These are phyloP conservation scores for Cordia subcordata DNA, from an alignment of 257 asterid species.

Conservation along the genomic window DNA sequence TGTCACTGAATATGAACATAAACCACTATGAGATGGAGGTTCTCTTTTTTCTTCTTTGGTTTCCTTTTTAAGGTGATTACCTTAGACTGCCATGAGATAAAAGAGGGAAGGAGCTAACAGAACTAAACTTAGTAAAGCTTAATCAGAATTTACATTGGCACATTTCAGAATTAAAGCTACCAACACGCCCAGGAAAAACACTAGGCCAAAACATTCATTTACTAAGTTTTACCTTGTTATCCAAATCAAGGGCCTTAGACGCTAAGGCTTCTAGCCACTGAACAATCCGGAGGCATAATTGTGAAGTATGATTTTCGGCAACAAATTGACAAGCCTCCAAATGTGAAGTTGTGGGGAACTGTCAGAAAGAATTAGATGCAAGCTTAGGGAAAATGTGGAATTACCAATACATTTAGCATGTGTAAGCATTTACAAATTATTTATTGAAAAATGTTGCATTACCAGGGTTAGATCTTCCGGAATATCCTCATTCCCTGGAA, in stretches of 20 bases:
- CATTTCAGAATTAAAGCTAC: background rate
- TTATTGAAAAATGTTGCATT: conserved; percentile 30
- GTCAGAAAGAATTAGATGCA: too few species aligned
- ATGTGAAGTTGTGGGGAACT: conserved; percentile 93
- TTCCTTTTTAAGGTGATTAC: too few species aligned
- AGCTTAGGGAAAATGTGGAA: too few species aligned
- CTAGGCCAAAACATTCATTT: conserved; percentile 6
- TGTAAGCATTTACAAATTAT: too few species aligned
- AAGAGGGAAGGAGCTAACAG: too few species aligned
- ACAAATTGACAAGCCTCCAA: conserved; percentile 89
- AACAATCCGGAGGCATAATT: conserved; percentile 87
- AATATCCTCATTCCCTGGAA: conserved; percentile 86
- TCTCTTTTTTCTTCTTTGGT: too few species aligned
- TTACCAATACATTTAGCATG: too few species aligned
- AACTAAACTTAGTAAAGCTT: too few species aligned
- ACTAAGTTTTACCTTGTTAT: conserved; percentile 56
- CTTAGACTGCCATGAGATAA: too few species aligned
- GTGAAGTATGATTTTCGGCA: conserved; percentile 66
- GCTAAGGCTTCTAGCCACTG: conserved; percentile 98
- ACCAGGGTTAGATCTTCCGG: conserved; percentile 72
- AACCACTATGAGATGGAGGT: too few species aligned
- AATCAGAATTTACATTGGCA: too few species aligned
- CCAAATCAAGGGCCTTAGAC: conserved; percentile 92
- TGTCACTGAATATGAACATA: too few species aligned
- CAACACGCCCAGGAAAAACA: background rate